Conservation (phyloP, 1,139 yeast species). For the Wickerhamiella infanticola region DNA sequence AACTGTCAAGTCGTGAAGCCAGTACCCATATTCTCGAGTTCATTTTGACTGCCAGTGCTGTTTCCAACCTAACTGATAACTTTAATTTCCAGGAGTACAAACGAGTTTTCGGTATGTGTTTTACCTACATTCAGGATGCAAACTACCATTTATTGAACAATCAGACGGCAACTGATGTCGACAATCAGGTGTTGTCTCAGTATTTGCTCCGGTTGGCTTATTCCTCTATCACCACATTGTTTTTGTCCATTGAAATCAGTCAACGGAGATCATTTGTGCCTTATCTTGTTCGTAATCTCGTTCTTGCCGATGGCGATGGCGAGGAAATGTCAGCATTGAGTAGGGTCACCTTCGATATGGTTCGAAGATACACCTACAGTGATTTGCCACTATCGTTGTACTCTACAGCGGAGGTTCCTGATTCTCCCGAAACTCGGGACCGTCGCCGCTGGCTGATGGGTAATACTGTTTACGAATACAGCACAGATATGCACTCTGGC, state of each 20-base stretch:
- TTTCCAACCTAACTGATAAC: slow-evolving; percentile 54
- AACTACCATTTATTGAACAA: slow-evolving; percentile 30
- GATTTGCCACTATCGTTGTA: slow-evolving; percentile 42
- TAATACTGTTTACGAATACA: slow-evolving; percentile 39
- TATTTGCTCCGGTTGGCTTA: slow-evolving; percentile 52
- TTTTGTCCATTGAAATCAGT: slow-evolving; percentile 43
- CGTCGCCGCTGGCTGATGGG: slow-evolving; percentile 46
- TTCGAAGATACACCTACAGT: slow-evolving; percentile 50
- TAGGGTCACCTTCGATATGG: slow-evolving; percentile 50
- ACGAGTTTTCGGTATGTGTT: slow-evolving; percentile 70
- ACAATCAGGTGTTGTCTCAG: slow-evolving; percentile 30
- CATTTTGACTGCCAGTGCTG: slow-evolving; percentile 45
- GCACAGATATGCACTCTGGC: slow-evolving; percentile 39
- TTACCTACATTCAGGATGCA: slow-evolving; percentile 62
- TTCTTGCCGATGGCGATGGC: slow-evolving; percentile 30
- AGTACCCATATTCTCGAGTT: slow-evolving; percentile 68
- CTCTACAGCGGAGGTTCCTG: slow-evolving; percentile 13
- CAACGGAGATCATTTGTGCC: slow-evolving; percentile 46
- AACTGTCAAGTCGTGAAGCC: slow-evolving; percentile 54
- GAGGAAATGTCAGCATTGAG: slow-evolving; percentile 35
- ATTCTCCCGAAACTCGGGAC: slow-evolving; percentile 4
- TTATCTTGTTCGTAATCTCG: slow-evolving; percentile 45
- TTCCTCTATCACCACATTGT: slow-evolving; percentile 59
- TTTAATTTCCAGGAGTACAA: slow-evolving; percentile 66
- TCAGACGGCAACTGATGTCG: slow-evolving; percentile 17